Evolutionary conservation across 345 rosid species (phyloP).

Genomic region (Reutealis trisperma): DNA sequence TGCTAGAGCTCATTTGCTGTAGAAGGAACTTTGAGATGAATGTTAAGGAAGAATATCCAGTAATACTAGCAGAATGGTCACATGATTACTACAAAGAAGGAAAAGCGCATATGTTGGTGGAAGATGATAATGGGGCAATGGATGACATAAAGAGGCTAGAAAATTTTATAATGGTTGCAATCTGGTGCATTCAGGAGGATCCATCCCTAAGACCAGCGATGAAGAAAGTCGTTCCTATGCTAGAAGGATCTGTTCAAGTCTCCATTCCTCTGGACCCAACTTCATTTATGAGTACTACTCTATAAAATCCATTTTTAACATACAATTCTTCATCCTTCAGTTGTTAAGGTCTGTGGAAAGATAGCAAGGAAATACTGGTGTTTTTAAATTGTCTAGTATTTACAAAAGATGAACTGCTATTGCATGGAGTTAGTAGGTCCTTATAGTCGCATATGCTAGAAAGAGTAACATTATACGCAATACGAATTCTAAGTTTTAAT

Average conservation of each 20-base stretch:
- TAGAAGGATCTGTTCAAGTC: slow-evolving; percentile 30
- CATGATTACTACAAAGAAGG: slow-evolving; percentile 26
- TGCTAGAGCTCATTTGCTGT: slow-evolving; percentile 12
- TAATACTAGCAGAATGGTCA: slow-evolving; percentile 9
- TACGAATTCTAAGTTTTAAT: no score
- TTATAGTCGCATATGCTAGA: no score
- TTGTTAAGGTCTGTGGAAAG: no score
- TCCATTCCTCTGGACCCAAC: slow-evolving; percentile 23
- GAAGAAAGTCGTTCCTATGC: slow-evolving; percentile 23
- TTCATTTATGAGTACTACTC: slow-evolving; percentile 15
- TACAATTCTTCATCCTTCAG: no score
- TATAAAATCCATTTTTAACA: no score
- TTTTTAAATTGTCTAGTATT: no score
- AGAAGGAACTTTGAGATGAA: background rate
- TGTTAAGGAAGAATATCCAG: background rate
- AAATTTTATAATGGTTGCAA: slow-evolving; percentile 15
- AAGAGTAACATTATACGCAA: no score
- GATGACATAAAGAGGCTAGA: slow-evolving; percentile 11
- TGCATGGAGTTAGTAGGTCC: no score
- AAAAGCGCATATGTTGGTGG: background rate
- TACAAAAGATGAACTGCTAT: no score
- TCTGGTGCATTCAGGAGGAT: slow-evolving; percentile 23
- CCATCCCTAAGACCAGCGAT: slow-evolving; percentile 14
- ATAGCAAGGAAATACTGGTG: no score
- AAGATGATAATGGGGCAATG: slow-evolving; percentile 25